These are phyloP conservation scores for Podosphaera leucotricha DNA, from an alignment of 2,329 filamentous ascomycete genomes.

Conservation along the genomic window DNA sequence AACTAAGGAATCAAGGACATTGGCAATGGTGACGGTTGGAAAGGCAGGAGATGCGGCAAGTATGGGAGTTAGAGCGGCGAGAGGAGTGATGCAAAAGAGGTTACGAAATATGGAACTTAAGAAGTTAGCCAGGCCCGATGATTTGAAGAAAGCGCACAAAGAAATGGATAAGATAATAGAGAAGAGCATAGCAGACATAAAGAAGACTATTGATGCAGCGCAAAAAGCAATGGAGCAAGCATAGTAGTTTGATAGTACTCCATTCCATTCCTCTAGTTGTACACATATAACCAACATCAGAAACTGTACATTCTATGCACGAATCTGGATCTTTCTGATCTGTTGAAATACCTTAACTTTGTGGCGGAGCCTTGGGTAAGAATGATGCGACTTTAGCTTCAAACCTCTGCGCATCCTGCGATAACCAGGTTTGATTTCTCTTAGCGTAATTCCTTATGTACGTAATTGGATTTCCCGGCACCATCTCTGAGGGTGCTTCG, in stretches of 20 bases:
- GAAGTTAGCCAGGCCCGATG: slow-evolving; percentile 16
- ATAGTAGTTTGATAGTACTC: background rate
- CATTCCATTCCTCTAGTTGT: background rate
- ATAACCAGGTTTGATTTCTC: slow-evolving; percentile 15
- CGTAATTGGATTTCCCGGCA: slow-evolving; percentile 7
- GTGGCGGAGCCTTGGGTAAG: slow-evolving; percentile 5
- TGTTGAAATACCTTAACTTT: background rate
- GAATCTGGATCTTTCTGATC: background rate
- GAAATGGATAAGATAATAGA: slow-evolving; percentile 19
- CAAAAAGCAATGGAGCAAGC: slow-evolving; percentile 16
- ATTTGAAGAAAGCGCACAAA: slow-evolving; percentile 18
- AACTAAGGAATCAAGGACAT: slow-evolving; percentile 28
- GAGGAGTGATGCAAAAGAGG: slow-evolving; percentile 17
- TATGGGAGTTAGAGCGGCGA: slow-evolving; percentile 12
- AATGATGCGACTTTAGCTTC: slow-evolving; percentile 12
- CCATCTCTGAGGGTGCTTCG: slow-evolving; percentile 4
- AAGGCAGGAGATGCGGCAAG: slow-evolving; percentile 15
- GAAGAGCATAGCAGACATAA: slow-evolving; percentile 14
- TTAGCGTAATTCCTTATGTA: slow-evolving; percentile 9
- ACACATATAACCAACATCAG: background rate
- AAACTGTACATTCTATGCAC: background rate
- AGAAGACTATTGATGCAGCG: slow-evolving; percentile 17
- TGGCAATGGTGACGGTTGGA: slow-evolving; percentile 12
- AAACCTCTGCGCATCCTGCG: slow-evolving; percentile 10
- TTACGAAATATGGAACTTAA: slow-evolving; percentile 16